Evolutionary conservation across 306 rosid genomes (phyloP), one percentile per base, ranked within the genome.

Genomic region (Trifolium repens): DNA sequence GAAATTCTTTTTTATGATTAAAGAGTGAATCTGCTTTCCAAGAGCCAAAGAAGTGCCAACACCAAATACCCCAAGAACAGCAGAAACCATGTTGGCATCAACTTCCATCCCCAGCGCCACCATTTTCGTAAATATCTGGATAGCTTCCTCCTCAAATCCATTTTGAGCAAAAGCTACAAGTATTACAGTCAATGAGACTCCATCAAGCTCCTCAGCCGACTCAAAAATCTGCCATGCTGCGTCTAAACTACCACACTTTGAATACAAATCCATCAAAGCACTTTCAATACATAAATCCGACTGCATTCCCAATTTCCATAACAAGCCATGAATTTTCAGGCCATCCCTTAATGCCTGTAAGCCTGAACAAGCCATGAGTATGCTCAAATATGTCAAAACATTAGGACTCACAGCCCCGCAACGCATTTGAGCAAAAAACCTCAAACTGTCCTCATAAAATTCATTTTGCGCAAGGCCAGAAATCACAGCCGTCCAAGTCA

Each of bases 261-360:
- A 90, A 79, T 91, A 94, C 83, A 94, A 82, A 84, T 94, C 93
- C 98, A 94, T 91, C 75, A 94, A 79, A 53, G 97, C 92, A 84
- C 96, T 91, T 85, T 86, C 97, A 63, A 93, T 77, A 60, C 86
- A 85, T 77, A 93, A 67, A 65, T 87, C 94, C 1, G 96, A 85
- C 32, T 93, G 92, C 82, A 85, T 80, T 75, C 98, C 97, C 73
- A 84, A 52, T 79, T 91, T 89, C 94, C 87, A 89, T 19, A 88
- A 44, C 80, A 91, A 80, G n/a, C 87, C 91, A 73, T 93, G 97
- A 75, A 93, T 84, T 80, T 89, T 96, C n/a, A 79, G 63, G 7
- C 98, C 98, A 54, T 80, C 91, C 76, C 26, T 73, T 81, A 93
- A 16, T 7, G 89, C 97, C 76, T 88, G 92, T 74, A 85, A 75